These are phyloP conservation scores for Acacia acuminata DNA, from an alignment of 306 rosid genomes.

Conservation along the genomic window DNA sequence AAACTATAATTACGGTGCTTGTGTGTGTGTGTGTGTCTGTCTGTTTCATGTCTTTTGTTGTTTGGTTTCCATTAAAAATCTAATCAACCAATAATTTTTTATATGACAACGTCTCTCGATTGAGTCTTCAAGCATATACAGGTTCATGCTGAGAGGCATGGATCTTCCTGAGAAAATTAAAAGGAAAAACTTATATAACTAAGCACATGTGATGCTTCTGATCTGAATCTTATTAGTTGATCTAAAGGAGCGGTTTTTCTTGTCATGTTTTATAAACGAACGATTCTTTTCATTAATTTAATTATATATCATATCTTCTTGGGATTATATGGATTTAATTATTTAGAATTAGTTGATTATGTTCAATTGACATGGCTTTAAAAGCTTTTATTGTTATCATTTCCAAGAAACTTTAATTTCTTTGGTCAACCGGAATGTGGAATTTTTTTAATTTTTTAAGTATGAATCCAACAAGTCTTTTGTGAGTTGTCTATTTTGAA, in stretches of 20 bases:
- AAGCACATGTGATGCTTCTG: conserved; percentile 54
- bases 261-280: conserved; percentile 30
- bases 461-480: conserved; percentile 6
- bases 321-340: conserved; percentile 35
- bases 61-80: not conserved
- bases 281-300: conserved; percentile 37
- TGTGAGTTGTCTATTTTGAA: conserved; percentile 23
- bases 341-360: conserved; percentile 30
- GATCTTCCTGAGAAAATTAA: conserved; percentile 29
- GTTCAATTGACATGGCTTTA: conserved; percentile 31
- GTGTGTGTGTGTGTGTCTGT: not conserved
- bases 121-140: not conserved
- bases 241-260: conserved; percentile 7
- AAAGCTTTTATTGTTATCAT: conserved; percentile 21
- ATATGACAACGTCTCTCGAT: not conserved
- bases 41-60: not conserved
- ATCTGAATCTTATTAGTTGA: conserved; percentile 41
- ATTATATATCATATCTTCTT: conserved; percentile 40
- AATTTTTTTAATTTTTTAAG: not conserved
- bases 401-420: conserved; percentile 44
- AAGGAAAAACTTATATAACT: conserved; percentile 36
- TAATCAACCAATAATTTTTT: not conserved
- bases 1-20: not conserved
- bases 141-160: conserved; percentile 27
- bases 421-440: conserved; percentile 33